Percentiles rank a stretch among this genome's conserved stretches.
phyloP scores from a whole-genome alignment of 2,329 filamentous ascomycete species.

The Diplocarpon mali region DNA sequence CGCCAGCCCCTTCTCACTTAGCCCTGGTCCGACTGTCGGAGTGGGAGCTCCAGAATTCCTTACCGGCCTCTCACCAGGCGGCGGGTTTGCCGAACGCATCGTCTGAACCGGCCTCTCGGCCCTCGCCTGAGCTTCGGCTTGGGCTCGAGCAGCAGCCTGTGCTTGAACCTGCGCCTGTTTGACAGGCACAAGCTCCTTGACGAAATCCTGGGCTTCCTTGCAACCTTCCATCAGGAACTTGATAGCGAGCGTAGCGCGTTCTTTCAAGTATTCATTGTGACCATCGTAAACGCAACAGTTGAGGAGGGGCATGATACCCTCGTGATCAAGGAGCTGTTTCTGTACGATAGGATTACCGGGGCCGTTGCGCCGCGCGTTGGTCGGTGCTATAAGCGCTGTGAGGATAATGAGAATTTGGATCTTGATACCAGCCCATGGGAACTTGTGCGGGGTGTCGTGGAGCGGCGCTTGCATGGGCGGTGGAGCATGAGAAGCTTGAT shows the following conservation, averaged over 20 bases:
- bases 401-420: slow-evolving; percentile 86
- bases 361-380: slow-evolving; percentile 44
- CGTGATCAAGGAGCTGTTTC: slow-evolving; percentile 72
- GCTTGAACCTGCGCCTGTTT: slow-evolving; percentile 21
- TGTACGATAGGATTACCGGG: slow-evolving; percentile 67
- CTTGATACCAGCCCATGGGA: slow-evolving; percentile 67
- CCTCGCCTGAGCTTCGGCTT: slow-evolving; percentile 7
- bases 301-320: slow-evolving; percentile 77
- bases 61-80: background rate
- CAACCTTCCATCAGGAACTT: slow-evolving; percentile 72
- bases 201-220: slow-evolving; percentile 59
- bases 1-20: background rate
- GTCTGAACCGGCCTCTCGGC: background rate
- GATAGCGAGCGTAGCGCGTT: slow-evolving; percentile 80
- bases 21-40: background rate
- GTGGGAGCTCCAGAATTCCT: background rate
- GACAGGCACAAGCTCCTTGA: slow-evolving; percentile 40
- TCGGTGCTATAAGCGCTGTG: slow-evolving; percentile 80
- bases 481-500: slow-evolving; percentile 5
- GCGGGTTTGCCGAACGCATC: background rate
- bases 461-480: slow-evolving; percentile 35
- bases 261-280: slow-evolving; percentile 87
- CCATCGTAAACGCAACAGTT: slow-evolving; percentile 88
- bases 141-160: slow-evolving; percentile 10
- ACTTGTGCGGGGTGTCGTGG: slow-evolving; percentile 53